Base-by-base conservation (phyloP, 1,139 yeast genomes). In the Groenewaldozyma sp. region DNA sequence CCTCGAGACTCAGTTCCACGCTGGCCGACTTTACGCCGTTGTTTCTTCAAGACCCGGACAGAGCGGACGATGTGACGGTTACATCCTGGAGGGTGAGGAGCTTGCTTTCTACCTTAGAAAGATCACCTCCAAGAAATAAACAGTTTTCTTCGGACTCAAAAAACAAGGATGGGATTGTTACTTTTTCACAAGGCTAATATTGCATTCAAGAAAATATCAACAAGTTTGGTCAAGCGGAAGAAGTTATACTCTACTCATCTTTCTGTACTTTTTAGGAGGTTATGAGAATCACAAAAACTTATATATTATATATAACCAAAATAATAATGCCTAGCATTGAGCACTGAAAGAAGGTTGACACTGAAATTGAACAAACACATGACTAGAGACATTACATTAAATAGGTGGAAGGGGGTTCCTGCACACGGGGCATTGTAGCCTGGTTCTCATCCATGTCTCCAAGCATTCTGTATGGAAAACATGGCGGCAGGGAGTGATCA, bases 21-120 rank as follows among this genome's bases (percentile, higher is more conserved):
- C 97, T 59, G 97, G 97, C 80, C 87, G 93, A 76, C 82, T 91
- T 65, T 91, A 91, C 78, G 98, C 98, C 71, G 81, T 79, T 70
- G 87, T 91, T 68, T 87, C 98, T 60, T 91, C 98, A 48, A 88
- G 99, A 81, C 99, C 99, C 71, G 99, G 99, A 73, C 99, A 91
- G 81, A 82, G 95, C 59, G 99, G 99, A 74, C 93, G 99, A 78
- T 82, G 91, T 76, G 98, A 93, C 71, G 99, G 99, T 74, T 91
- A 93, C 94, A 82, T 91, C 74, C 84, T 93, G 72, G 99, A 91
- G 79, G 98, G 98, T 75, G 99, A 93, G 72, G 98, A 91, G 78
- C 86, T 91, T 73, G 97, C 97, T 71, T 91, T 91, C 94, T 91
- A 91, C 95, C 82, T 91, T 72, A 87, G 94, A 82, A 88, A 95